A percentile compares a stretch with the other conserved stretches of the same genome.
Conservation (phyloP, 768 basidiomycete genomes). For the Russula lepida region DNA sequence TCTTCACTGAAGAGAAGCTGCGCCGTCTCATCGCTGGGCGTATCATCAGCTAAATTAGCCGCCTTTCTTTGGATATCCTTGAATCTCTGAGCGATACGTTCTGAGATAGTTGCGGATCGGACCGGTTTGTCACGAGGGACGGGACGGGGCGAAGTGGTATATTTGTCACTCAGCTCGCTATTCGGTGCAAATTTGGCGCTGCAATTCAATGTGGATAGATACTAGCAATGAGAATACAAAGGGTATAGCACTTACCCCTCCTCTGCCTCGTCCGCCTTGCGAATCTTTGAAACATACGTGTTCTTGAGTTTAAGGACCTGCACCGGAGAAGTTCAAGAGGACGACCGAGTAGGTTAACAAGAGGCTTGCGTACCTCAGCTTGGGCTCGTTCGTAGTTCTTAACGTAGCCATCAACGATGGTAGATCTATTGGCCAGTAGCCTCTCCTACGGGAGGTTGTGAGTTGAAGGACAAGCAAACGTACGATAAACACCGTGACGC, state of each 20-base stretch:
- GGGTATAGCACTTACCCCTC: conserved; percentile 64
- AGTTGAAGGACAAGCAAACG: background rate
- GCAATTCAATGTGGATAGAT: conserved; percentile 11
- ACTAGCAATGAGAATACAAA: conserved; percentile 4
- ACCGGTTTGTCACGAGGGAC: conserved; percentile 50
- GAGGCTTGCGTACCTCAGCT: conserved; percentile 40
- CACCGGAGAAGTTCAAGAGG: background rate
- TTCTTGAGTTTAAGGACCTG: conserved; percentile 61
- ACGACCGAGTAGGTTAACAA: background rate
- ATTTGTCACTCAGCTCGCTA: conserved; percentile 53
- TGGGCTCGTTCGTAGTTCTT: conserved; percentile 62
- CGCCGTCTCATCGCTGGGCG: conserved; percentile 21
- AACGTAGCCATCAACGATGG: conserved; percentile 29
- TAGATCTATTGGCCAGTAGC: conserved; percentile 12
- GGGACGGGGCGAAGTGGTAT: conserved; percentile 70
- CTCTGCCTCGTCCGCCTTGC: conserved; percentile 84
- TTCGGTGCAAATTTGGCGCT: conserved; percentile 87
- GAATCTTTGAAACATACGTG: conserved; percentile 66
- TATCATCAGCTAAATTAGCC: conserved; percentile 9
- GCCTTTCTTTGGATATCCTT: conserved; percentile 66
- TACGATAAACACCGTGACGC: conserved; percentile 11
- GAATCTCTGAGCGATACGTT: conserved; percentile 77
- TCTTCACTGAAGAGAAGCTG: conserved; percentile 28
- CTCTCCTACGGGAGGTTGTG: conserved; percentile 4
- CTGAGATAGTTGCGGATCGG: conserved; percentile 73